Evolutionary conservation across 768 basidiomycete species (phyloP), one percentile per base, ranked within the genome.

Genomic region (Xerocomus spinulosus): DNA sequence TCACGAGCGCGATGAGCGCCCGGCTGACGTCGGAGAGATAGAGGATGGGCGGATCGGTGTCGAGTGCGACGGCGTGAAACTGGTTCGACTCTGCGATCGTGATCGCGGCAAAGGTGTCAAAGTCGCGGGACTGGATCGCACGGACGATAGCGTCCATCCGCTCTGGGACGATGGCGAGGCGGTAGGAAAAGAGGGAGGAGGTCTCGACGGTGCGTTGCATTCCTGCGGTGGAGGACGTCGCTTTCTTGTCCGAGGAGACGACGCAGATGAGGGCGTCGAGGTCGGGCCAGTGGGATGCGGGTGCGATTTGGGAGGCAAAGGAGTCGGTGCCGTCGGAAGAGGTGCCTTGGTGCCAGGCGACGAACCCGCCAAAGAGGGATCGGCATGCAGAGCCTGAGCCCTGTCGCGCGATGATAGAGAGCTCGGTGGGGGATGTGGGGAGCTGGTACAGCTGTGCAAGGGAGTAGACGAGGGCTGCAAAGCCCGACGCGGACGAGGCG

Each of bases 181-280:
- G 89, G 61, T 95, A 87, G 61, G 92, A 82, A 45, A 99, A 80
- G 42, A 98, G 78, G 0, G 80, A 43, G 0, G 90, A 93, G 0
- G 96, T 97, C 62, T 93, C 87, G 58, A 98, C 93, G 24, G 94
- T 96, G 61, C 87, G 82, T 68, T 99, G 96, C 96, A 99, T 99
- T 52, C 96, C 96, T 30, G 84, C 81, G 2, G 96, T 98, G 40
- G 88, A 92, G 25, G 85, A 85, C 3, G 94, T 97, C 52, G 91
- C 92, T 69, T 99, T 98, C 70, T 99, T 99, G 70, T 83, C 85
- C 68, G 95, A 93, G 29, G 81, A 86, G 36, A 98, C 95, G 62
- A 99, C 89, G 62, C 93, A 95, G 71, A 99, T 96, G 61, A 99
- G 82, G 24, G 96, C 96, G 68, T 95, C 90, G 63, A 99, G 84